These are phyloP conservation scores for Saccharomyces eubayanus DNA, from an alignment of 805 yeast species.

Conservation along the genomic window DNA sequence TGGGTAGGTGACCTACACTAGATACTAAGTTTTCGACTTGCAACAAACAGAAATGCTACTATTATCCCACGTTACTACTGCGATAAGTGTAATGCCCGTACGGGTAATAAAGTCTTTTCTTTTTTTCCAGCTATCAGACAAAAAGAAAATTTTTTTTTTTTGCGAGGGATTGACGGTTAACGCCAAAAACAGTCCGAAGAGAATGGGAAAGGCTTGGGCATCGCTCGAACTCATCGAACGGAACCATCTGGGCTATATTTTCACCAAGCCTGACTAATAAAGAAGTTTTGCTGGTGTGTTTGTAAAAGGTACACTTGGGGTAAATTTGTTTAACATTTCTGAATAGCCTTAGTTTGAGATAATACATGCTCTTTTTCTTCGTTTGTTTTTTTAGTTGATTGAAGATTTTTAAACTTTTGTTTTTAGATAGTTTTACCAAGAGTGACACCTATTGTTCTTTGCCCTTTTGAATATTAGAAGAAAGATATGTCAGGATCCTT, in stretches of 20 bases:
- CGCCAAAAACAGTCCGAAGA: not conserved
- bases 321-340: not conserved
- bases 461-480: not conserved
- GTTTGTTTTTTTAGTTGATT: not conserved
- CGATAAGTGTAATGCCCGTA: not conserved
- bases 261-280: not conserved
- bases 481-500: slow-evolving; percentile 39
- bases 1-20: slow-evolving; percentile 9
- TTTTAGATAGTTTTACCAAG: not conserved
- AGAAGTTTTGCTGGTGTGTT: not conserved
- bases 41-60: not conserved
- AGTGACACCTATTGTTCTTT: not conserved
- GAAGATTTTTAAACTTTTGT: not conserved
- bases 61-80: not conserved
- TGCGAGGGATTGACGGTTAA: not conserved
- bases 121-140: not conserved
- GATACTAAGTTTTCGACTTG: not conserved
- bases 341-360: not conserved
- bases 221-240: not conserved
- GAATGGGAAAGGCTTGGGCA: not conserved
- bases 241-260: not conserved
- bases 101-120: not conserved
- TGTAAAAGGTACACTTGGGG: not conserved
- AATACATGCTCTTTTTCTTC: not conserved
- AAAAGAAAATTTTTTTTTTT: not conserved